phyloP scores from a whole-genome alignment of 805 yeast species.

The Teunomyces pallodes region DNA sequence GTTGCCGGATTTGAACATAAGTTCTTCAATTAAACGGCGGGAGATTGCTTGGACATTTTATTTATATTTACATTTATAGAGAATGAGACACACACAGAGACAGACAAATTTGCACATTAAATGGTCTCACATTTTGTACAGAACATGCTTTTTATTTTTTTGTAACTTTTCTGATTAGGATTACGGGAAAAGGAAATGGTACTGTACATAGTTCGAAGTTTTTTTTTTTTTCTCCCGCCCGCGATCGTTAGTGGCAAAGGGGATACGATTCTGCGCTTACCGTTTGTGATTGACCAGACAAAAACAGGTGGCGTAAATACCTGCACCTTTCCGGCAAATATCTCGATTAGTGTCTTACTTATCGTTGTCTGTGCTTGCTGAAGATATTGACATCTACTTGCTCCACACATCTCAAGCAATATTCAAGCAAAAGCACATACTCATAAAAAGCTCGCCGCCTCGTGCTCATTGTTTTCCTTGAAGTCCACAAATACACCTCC shows the following conservation, averaged over 20 bases:
- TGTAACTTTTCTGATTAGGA: too few species aligned
- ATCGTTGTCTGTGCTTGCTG: too few species aligned
- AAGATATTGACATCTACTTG: too few species aligned
- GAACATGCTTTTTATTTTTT: not conserved
- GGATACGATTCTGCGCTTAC: conserved; percentile 1
- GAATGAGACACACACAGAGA: not conserved
- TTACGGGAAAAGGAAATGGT: not conserved
- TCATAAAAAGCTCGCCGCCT: not conserved
- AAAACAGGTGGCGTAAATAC: not conserved
- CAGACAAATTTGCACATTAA: too few species aligned
- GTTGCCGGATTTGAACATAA: conserved; percentile 29
- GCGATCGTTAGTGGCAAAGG: conserved; percentile 1
- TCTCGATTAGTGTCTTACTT: too few species aligned
- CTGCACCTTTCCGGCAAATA: not conserved
- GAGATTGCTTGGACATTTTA: not conserved
- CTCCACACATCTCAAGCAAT: too few species aligned
- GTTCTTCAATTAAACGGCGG: not conserved
- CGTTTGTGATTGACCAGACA: not conserved
- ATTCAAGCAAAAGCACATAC: too few species aligned
- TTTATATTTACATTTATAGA: not conserved
- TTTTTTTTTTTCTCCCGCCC: not conserved
- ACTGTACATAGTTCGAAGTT: not conserved
- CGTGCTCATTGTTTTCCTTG: not conserved
- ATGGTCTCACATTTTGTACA: too few species aligned
- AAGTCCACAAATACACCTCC: not conserved